Percentiles rank a stretch among this genome's conserved stretches.
These are phyloP conservation scores for Candolleomyces eurysporus DNA, from an alignment of 768 basidiomycete genomes.

Conservation along the genomic window DNA sequence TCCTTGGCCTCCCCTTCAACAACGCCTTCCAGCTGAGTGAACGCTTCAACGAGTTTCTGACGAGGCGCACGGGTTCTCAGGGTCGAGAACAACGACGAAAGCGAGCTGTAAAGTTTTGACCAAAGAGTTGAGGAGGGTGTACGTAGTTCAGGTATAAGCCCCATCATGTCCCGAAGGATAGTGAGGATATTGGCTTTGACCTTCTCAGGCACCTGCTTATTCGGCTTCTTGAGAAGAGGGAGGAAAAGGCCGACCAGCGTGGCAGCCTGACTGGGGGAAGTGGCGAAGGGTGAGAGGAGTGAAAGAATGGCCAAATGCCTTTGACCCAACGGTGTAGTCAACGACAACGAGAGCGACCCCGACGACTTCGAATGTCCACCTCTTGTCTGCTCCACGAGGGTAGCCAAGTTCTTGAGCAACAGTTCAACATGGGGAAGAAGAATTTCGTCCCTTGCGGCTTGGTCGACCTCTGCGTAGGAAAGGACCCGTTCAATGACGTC, in stretches of 20 bases:
- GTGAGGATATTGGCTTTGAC: slow-evolving; percentile 79
- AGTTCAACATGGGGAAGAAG: slow-evolving; percentile 69
- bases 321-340: slow-evolving; percentile 68
- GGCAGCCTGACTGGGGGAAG: slow-evolving; percentile 68
- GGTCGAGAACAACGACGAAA: slow-evolving; percentile 76
- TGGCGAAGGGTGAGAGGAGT: slow-evolving; percentile 70
- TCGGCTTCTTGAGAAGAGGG: slow-evolving; percentile 77
- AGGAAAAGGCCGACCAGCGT: slow-evolving; percentile 70
- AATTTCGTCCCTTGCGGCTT: slow-evolving; percentile 46
- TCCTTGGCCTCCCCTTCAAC: slow-evolving; percentile 24
- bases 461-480: slow-evolving; percentile 49
- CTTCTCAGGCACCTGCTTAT: slow-evolving; percentile 78
- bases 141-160: slow-evolving; percentile 61
- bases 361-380: neutral
- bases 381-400: slow-evolving; percentile 63
- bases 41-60: slow-evolving; percentile 62
- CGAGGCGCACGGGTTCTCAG: slow-evolving; percentile 73
- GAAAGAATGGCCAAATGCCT: slow-evolving; percentile 84
- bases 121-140: slow-evolving; percentile 43
- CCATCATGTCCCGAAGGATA: slow-evolving; percentile 64
- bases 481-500: slow-evolving; percentile 81
- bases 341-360: slow-evolving; percentile 14
- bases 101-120: slow-evolving; percentile 54
- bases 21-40: slow-evolving; percentile 47
- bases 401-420: slow-evolving; percentile 71